These are phyloP conservation scores for Rhodotorula graminis DNA, from an alignment of 768 basidiomycete genomes.

Conservation along the genomic window DNA sequence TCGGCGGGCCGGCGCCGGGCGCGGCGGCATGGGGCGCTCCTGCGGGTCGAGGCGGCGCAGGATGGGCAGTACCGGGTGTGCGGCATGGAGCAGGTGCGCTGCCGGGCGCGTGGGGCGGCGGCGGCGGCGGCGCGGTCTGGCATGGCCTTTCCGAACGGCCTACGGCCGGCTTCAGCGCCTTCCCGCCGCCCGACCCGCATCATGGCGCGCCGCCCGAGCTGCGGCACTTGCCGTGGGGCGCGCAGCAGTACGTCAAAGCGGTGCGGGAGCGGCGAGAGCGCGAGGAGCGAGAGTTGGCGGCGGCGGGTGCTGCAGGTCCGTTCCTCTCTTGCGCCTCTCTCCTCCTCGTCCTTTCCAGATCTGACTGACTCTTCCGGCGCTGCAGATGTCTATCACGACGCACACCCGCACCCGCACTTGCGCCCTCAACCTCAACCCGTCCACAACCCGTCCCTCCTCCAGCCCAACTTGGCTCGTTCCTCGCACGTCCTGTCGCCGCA, in stretches of 20 bases:
- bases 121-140: not conserved
- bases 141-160: not conserved
- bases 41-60: not conserved
- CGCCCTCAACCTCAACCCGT: not conserved
- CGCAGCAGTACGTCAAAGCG: conserved; percentile 13
- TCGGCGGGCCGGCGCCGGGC: not conserved
- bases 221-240: not conserved
- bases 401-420: not conserved
- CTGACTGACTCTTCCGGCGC: too few species aligned
- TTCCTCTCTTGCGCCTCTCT: not conserved
- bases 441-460: not conserved
- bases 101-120: too few species aligned
- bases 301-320: not conserved
- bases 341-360: too few species aligned
- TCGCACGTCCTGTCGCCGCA: not conserved
- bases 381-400: too few species aligned
- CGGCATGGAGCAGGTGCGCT: not conserved
- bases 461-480: not conserved
- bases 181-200: not conserved
- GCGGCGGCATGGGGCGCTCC: not conserved
- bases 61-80: not conserved
- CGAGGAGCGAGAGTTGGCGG: conserved; percentile 1
- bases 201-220: not conserved
- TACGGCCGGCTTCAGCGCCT: not conserved
- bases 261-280: conserved; percentile 8